Base-by-base conservation (phyloP, 768 basidiomycete species). In the Neoboletus brunneissimus region DNA sequence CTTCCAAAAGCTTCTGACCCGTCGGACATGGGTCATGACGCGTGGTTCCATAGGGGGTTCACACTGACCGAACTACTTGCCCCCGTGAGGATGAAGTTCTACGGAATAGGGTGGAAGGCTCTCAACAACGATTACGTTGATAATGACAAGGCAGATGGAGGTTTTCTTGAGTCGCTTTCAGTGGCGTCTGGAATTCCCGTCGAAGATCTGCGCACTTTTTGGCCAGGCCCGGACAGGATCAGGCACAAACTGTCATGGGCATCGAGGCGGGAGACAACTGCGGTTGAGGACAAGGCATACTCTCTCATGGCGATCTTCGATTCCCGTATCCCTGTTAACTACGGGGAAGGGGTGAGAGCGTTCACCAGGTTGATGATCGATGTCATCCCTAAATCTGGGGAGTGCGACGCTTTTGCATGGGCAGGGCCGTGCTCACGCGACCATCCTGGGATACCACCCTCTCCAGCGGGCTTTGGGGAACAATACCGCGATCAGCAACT, bases 351-450 rank as follows among this genome's bases (percentile, higher is more conserved):
- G 8, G 52, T 55, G 4, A 48, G 18, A n/a, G 56, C 65, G 16
- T 67, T 66, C 38, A 22, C 22, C n/a, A 52, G 59, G 43, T 44
- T 67, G 42, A 64, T 66, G 65, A 5, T 58, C n/a, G 53, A 58
- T 6, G 27, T 58, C 13, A 56, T 66, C 34, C 54, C 55, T 16
- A 48, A 25, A 37, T 54, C 63, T 11, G 54, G 63, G 20, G 59
- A 66, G 37, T 66, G 64, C 20, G 64, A 66, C 15, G 48, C 54
- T 45, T 64, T 66, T 13, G 56, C 64, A 15, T 66, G 65, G 65
- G 65, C 65, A n/a, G 65, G 65, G 1, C 51, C 52, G 5, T 53
- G 35, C 32, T 58, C 65, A 18, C 16, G 4, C 2, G 10, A 43
- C 32, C 54, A 61, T 25, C 50, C 47, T 20, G 58, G 44, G 20